Evolutionary conservation across 1,284 basidiomycete species (phyloP).

Genomic region (Malassezia nana): DNA sequence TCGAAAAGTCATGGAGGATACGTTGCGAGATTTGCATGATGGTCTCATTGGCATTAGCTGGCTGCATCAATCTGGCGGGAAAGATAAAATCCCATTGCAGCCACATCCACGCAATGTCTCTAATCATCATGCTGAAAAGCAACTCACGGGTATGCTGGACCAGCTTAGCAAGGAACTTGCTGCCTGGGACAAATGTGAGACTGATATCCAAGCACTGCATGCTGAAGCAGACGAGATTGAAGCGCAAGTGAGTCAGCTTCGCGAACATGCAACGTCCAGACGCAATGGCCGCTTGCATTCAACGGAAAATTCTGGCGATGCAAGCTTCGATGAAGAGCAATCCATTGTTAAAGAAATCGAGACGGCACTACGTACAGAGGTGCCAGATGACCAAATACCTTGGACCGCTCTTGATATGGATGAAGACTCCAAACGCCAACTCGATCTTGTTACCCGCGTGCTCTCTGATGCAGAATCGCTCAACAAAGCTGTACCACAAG

Average conservation of each 20-base stretch:
- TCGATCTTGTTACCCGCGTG: constrained; percentile 11
- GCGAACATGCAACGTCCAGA: constrained; percentile 21
- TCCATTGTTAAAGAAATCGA: constrained; percentile 1
- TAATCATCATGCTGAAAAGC: constrained; percentile 26
- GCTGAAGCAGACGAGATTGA: constrained; percentile 8
- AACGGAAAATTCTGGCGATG: neutral
- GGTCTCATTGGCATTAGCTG: constrained; percentile 37
- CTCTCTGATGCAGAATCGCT: constrained; percentile 18
- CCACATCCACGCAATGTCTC: constrained; percentile 35
- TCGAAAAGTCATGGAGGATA: constrained; percentile 24
- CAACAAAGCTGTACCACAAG: constrained; percentile 13
- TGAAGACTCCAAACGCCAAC: constrained; percentile 16
- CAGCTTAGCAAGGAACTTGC: constrained; percentile 25
- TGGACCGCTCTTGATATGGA: neutral
- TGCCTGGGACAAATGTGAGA: constrained; percentile 27
- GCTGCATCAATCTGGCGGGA: constrained; percentile 21
- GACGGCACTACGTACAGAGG: neutral
- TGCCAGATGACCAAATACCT: neutral
- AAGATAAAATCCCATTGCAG: constrained; percentile 14
- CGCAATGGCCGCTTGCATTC: constrained; percentile 10
- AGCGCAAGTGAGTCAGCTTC: constrained; percentile 13
- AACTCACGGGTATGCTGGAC: constrained; percentile 23
- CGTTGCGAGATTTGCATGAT: constrained; percentile 29
- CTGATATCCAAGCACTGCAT: constrained; percentile 16
- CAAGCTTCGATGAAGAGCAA: constrained; percentile 3